Conservation (phyloP, 108 stramenopile species). For the Skeletonema costatum region DNA sequence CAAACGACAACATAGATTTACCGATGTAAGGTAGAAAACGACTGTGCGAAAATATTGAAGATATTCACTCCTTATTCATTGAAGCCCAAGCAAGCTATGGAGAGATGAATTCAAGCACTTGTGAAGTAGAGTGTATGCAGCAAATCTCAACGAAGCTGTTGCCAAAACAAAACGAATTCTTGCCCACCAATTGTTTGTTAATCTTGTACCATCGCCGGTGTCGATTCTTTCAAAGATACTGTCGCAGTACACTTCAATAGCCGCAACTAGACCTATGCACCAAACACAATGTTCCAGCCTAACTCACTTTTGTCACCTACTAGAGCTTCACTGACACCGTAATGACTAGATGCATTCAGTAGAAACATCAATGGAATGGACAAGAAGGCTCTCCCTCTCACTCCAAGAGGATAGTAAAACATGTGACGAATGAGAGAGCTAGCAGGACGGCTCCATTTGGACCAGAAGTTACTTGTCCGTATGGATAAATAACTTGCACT, state of each 20-base stretch:
- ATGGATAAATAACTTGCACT: conserved; percentile 6
- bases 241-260: conserved; percentile 9
- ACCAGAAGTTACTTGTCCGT: conserved; percentile 4
- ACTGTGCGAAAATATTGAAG: not conserved
- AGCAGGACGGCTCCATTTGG: conserved; percentile 1
- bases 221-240: not conserved
- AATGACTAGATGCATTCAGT: conserved; percentile 22
- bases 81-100: not conserved
- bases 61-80: not conserved
- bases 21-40: not conserved
- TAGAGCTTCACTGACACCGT: conserved; percentile 6
- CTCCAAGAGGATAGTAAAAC: conserved; percentile 17
- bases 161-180: not conserved
- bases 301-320: conserved; percentile 11
- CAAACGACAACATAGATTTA: not conserved
- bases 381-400: not conserved
- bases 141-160: not conserved
- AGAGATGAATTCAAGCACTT: conserved; percentile 1
- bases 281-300: conserved; percentile 7
- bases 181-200: conserved; percentile 3
- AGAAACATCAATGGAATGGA: conserved; percentile 17
- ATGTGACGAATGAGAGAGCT: conserved; percentile 3
- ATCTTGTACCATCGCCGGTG: conserved; percentile 2
- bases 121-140: not conserved
- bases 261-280: conserved; percentile 9